Percentiles rank a stretch among this genome's conserved stretches.
phyloP scores from a whole-genome alignment of 2,329 filamentous ascomycete species.

The Drechslerella coelobrocha region DNA sequence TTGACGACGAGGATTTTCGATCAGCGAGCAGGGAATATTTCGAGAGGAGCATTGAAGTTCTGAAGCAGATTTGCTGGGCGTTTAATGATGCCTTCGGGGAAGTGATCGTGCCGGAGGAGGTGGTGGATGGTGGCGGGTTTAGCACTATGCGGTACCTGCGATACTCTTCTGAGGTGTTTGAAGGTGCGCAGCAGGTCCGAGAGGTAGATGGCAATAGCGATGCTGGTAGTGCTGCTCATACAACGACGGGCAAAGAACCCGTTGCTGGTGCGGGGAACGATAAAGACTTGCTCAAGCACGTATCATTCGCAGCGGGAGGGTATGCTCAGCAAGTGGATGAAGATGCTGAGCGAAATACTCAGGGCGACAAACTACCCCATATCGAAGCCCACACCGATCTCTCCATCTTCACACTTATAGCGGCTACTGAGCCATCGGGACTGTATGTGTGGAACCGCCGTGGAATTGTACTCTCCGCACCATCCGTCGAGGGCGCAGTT shows the following conservation, averaged over 20 bases:
- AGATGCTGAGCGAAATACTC: background rate
- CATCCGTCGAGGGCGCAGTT: conserved; percentile 15
- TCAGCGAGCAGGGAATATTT: conserved; percentile 15
- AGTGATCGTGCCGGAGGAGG: conserved; percentile 6
- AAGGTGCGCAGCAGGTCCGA: background rate
- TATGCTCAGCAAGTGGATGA: background rate
- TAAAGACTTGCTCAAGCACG: background rate
- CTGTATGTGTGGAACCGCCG: conserved; percentile 36
- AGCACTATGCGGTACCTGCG: conserved; percentile 31
- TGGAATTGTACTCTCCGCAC: conserved; percentile 16
- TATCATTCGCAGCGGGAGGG: background rate
- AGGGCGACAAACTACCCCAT: conserved; percentile 3
- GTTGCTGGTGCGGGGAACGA: background rate
- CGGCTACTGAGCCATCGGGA: conserved; percentile 28
- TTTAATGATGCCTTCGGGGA: conserved; percentile 9
- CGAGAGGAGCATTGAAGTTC: background rate
- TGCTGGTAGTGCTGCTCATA: too few species aligned
- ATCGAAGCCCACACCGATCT: conserved; percentile 38
- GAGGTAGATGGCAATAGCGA: too few species aligned
- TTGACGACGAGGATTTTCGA: conserved; percentile 13
- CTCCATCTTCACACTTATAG: conserved; percentile 29
- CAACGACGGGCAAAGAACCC: background rate
- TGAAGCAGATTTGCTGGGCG: conserved; percentile 18
- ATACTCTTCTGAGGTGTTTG: conserved; percentile 23
- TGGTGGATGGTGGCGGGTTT: conserved; percentile 12